Percentiles rank a stretch among this genome's conserved stretches.
phyloP scores from a whole-genome alignment of 805 yeast genomes.

The Starmerella floris region DNA sequence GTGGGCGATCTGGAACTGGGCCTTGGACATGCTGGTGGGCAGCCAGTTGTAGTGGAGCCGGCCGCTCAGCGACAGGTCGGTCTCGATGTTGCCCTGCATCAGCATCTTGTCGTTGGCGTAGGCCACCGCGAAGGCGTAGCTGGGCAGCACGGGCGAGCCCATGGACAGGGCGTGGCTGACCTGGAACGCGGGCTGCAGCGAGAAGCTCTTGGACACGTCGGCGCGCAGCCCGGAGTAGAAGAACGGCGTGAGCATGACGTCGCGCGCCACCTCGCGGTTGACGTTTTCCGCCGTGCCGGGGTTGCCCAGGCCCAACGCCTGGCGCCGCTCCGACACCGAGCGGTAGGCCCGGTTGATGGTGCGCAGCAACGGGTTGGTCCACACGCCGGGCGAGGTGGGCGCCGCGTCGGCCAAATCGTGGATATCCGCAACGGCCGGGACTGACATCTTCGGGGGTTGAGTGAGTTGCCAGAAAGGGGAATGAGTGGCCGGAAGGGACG shows the following conservation, averaged over 20 bases:
- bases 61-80: conserved; percentile 72
- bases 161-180: conserved; percentile 84
- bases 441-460: conserved; percentile 2
- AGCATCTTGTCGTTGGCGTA: conserved; percentile 76
- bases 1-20: conserved; percentile 74
- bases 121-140: conserved; percentile 81
- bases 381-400: conserved; percentile 18
- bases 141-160: conserved; percentile 75
- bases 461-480: conserved; percentile 2
- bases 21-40: conserved; percentile 60
- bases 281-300: conserved; percentile 94
- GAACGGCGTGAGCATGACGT: conserved; percentile 79
- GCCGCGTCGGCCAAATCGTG: conserved; percentile 17
- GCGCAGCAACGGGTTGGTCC: conserved; percentile 19
- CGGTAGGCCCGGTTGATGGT: conserved; percentile 14
- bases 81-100: conserved; percentile 84
- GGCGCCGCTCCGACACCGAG: conserved; percentile 47
- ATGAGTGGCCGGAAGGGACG: too few relatives aligned
- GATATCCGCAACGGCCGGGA: conserved; percentile 13
- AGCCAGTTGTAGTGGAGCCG: conserved; percentile 88
- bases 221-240: conserved; percentile 93
- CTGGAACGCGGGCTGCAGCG: conserved; percentile 81
- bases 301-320: conserved; percentile 65
- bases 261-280: conserved; percentile 85
- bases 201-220: conserved; percentile 82